Percentiles rank a stretch among this genome's conserved stretches.
Evolutionary conservation across 352 stramenopile species (phyloP).

Genomic region (Phytophthora cactorum): DNA sequence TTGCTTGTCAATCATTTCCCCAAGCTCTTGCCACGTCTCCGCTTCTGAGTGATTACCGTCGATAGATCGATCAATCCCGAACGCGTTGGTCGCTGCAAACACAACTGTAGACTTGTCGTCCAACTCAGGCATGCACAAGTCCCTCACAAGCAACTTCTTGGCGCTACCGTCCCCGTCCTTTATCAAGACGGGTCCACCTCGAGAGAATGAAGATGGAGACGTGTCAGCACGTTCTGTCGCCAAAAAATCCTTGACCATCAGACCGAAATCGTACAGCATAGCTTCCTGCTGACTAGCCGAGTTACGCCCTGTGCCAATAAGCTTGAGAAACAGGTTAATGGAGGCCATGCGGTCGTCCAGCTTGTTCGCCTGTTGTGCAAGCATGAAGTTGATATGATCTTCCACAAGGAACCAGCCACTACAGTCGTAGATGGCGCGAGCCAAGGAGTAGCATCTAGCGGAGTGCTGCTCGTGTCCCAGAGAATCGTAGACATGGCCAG

Average conservation of each 20-base stretch:
- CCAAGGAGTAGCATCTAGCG: slow-evolving; percentile 81
- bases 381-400: slow-evolving; percentile 90
- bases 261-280: slow-evolving; percentile 83
- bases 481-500: slow-evolving; percentile 83
- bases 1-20: slow-evolving; percentile 65
- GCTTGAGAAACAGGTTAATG: slow-evolving; percentile 87
- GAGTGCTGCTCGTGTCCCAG: slow-evolving; percentile 76
- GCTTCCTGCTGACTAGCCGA: slow-evolving; percentile 85
- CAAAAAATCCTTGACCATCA: slow-evolving; percentile 85
- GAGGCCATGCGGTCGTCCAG: slow-evolving; percentile 80
- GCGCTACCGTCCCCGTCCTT: slow-evolving; percentile 38
- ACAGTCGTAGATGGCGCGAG: slow-evolving; percentile 79
- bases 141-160: slow-evolving; percentile 71
- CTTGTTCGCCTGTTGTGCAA: slow-evolving; percentile 82
- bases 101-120: slow-evolving; percentile 84
- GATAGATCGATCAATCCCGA: slow-evolving; percentile 71
- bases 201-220: slow-evolving; percentile 19
- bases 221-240: slow-evolving; percentile 41
- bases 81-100: slow-evolving; percentile 77
- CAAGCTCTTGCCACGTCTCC: slow-evolving; percentile 69
- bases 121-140: slow-evolving; percentile 84
- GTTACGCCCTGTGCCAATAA: slow-evolving; percentile 83
- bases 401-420: slow-evolving; percentile 88
- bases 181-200: slow-evolving; percentile 33
- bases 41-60: slow-evolving; percentile 65